Base-by-base conservation (phyloP, 306 rosid species). In the Crotalaria pallida region DNA sequence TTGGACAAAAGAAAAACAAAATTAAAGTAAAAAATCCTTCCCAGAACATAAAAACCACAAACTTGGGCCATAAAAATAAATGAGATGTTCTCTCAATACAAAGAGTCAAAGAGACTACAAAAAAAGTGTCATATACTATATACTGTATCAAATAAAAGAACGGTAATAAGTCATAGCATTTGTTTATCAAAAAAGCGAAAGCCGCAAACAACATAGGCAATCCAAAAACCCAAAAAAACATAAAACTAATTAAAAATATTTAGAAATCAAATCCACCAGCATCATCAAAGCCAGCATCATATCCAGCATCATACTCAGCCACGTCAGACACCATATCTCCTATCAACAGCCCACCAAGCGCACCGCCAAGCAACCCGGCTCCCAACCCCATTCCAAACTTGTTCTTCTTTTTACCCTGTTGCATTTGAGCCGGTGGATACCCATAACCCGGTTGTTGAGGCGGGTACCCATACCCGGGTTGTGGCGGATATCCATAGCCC, bases 341-440 rank as follows among this genome's bases (percentile, higher is more conserved):
- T 6, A 93, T 82, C 71, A 93, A 40, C 62, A 88, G 13, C 55
- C 98, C 96, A 22, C 98, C 96, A 7, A 89, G 55, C 16, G 81
- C 69, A 38, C 98, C 98, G 0, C 98, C 98, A 3, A 82, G 51
- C 83, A 92, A 71, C 24, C 98, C 98, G 11, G 92, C 97, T 47
- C 98, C 94, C 66, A 90, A 16, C 0, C 93, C 96, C 87, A 88
- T 76, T 22, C 92, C 92, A 48, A 84, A 19, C 33, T 86, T 89
- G 24, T 67, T 88, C 79, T 79, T 84, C 78, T 77, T 82, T 76
- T 68, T 78, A 34, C 66, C 55, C 38, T 68, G 79, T 24, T 69
- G 73, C n/a, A n/a, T n/a, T 75, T 83, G 89, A 22, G 29, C 74
- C 15, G 71, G 76, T 10, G 75, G 84, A 23, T 85, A 75, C 24